A percentile compares a stretch with the other conserved stretches of the same genome.
phyloP scores from a whole-genome alignment of 108 stramenopile genomes.

The Parmales sp. region DNA sequence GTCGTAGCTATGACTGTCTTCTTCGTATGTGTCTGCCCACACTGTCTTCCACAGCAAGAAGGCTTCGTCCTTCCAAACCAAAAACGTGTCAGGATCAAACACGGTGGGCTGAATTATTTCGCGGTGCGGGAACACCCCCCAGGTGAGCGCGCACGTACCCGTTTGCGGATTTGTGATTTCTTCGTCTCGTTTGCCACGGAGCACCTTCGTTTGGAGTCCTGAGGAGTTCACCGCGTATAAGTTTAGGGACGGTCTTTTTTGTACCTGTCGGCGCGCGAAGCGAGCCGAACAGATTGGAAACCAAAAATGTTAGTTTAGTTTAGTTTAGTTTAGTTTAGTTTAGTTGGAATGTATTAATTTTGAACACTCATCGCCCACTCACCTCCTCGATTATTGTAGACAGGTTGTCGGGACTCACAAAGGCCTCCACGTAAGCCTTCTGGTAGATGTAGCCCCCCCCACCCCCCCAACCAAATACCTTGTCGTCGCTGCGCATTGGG shows the following conservation, averaged over 20 bases:
- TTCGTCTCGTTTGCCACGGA: too few species aligned
- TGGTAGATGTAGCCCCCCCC: constrained; percentile 87
- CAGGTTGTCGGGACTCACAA: constrained; percentile 66
- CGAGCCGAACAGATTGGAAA: background rate
- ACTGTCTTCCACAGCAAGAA: constrained; percentile 82
- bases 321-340: constrained; percentile 7
- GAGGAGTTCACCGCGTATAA: constrained; percentile 71
- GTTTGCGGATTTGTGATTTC: constrained; percentile 40
- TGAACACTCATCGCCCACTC: background rate
- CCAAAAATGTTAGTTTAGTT: too few species aligned
- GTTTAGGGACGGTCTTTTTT: constrained; percentile 45
- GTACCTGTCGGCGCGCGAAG: too few species aligned
- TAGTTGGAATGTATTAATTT: constrained; percentile 7
- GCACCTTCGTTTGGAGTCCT: too few species aligned
- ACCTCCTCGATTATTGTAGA: constrained; percentile 45
- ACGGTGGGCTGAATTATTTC: constrained; percentile 95
- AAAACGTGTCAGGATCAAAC: constrained; percentile 85
- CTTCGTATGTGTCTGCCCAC: constrained; percentile 88
- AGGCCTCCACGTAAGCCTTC: constrained; percentile 93
- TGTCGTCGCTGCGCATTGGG: constrained; percentile 51
- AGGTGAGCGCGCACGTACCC: constrained; percentile 75
- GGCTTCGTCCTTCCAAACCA: constrained; percentile 87
- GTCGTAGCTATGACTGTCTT: constrained; percentile 61
- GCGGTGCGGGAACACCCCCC: constrained; percentile 78
- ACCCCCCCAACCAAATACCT: constrained; percentile 89